Evolutionary conservation across 352 stramenopile genomes (phyloP).

Genomic region (Pilasporangium apinafurcum): DNA sequence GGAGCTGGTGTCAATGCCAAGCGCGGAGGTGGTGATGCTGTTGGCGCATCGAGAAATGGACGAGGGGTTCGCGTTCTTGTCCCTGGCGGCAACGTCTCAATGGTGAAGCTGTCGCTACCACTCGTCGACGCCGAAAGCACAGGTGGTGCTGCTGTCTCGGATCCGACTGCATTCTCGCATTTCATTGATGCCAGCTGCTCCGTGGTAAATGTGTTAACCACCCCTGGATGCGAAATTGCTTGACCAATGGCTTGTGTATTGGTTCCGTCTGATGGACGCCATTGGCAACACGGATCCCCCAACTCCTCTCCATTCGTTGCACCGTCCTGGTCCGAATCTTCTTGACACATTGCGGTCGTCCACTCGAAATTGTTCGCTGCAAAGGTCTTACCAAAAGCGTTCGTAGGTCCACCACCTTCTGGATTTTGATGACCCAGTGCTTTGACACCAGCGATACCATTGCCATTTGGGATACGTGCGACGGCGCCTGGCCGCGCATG

Average conservation of each 20-base stretch:
- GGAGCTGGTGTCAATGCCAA: too few species aligned
- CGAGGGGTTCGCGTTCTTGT: too few species aligned
- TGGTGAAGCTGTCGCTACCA: too few species aligned
- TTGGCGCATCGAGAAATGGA: too few species aligned
- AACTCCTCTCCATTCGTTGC: conserved; percentile 87
- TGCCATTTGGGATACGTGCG: conserved; percentile 50
- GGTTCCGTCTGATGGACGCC: conserved; percentile 23
- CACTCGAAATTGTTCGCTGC: conserved; percentile 23
- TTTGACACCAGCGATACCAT: conserved; percentile 28
- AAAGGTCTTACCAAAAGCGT: conserved; percentile 64
- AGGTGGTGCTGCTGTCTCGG: not conserved
- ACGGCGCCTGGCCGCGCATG: conserved; percentile 40
- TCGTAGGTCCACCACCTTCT: conserved; percentile 39
- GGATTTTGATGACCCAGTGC: conserved; percentile 51
- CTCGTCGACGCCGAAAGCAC: too few species aligned
- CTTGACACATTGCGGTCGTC: conserved; percentile 49
- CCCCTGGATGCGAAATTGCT: conserved; percentile 19
- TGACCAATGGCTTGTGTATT: not conserved
- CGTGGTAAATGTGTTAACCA: conserved; percentile 16
- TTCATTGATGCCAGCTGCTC: conserved; percentile 10
- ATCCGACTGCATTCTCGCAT: conserved; percentile 8
- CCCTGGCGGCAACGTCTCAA: too few species aligned
- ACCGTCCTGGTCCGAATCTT: conserved; percentile 72
- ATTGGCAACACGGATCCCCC: conserved; percentile 82
- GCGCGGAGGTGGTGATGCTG: too few species aligned